Conservation (phyloP, 1,284 basidiomycete genomes). For the Leccinum subrobustum region DNA sequence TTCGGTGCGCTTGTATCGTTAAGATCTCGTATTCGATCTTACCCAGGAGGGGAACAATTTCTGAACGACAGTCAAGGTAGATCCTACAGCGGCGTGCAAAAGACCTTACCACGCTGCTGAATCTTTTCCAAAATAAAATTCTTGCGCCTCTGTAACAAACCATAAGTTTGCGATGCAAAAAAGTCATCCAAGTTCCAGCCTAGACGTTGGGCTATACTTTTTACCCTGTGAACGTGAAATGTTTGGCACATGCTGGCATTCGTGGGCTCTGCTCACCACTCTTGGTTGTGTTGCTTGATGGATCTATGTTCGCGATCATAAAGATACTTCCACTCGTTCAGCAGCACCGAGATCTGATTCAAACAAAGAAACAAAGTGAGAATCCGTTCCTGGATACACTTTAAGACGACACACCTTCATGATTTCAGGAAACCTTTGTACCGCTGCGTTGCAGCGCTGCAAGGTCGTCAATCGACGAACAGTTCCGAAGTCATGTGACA, state of each 20-base stretch:
- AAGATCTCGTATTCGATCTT: slow-evolving; percentile 36
- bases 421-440: slow-evolving; percentile 15
- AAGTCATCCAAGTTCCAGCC: slow-evolving; percentile 43
- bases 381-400: neutral
- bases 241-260: neutral
- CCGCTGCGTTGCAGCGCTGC: slow-evolving; percentile 14
- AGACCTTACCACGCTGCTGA: slow-evolving; percentile 31
- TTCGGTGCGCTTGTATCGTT: slow-evolving; percentile 23
- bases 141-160: slow-evolving; percentile 35
- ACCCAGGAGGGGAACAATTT: slow-evolving; percentile 22
- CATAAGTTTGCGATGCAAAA: slow-evolving; percentile 36
- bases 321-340: slow-evolving; percentile 36
- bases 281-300: slow-evolving; percentile 30
- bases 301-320: slow-evolving; percentile 18
- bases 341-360: slow-evolving; percentile 34
- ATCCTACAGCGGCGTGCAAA: neutral
- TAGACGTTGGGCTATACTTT: slow-evolving; percentile 31
- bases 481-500: neutral
- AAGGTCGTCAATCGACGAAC: neutral
- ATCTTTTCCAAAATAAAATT: slow-evolving; percentile 38
- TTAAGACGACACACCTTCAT: slow-evolving; percentile 26
- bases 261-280: slow-evolving; percentile 28
- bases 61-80: slow-evolving; percentile 20
- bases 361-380: neutral
- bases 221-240: slow-evolving; percentile 31